Percentiles rank a stretch among this genome's conserved stretches.
Evolutionary conservation across 2,329 filamentous ascomycete species (phyloP).

Genomic region (Arachnopeziza araneosa): DNA sequence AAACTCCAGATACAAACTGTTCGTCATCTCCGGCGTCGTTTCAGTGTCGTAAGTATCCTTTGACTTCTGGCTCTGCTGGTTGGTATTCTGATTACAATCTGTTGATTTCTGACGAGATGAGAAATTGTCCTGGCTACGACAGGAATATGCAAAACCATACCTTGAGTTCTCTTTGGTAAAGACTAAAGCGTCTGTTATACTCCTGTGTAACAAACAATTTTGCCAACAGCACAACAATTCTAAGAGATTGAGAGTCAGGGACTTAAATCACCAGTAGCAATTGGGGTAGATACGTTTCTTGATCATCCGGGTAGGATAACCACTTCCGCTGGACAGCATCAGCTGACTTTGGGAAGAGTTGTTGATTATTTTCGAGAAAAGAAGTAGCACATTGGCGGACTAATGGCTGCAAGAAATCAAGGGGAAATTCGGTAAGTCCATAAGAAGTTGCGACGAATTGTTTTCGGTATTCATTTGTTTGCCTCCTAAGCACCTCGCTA

Average conservation of each 20-base stretch:
- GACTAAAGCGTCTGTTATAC: background rate
- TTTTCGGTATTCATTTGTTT: background rate
- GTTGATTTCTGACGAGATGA: background rate
- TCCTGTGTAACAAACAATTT: background rate
- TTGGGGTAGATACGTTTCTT: background rate
- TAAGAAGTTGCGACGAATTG: background rate
- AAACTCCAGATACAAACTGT: background rate
- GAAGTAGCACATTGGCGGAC: background rate
- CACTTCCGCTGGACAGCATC: background rate
- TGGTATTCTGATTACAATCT: background rate
- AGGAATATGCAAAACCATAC: background rate
- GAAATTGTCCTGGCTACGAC: background rate
- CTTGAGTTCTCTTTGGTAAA: background rate
- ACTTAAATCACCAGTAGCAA: background rate
- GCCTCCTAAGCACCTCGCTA: background rate
- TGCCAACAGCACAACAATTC: background rate
- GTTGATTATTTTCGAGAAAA: background rate
- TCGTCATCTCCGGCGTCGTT: background rate
- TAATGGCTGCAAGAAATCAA: background rate
- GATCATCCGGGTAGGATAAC: background rate
- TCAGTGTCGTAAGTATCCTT: background rate
- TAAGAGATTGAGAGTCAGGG: background rate
- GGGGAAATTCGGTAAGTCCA: background rate
- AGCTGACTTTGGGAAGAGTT: background rate
- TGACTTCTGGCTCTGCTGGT: background rate